Evolutionary conservation across 2,329 filamentous ascomycete genomes (phyloP), one percentile per base, ranked within the genome.

Genomic region (Diplodia sapinea): DNA sequence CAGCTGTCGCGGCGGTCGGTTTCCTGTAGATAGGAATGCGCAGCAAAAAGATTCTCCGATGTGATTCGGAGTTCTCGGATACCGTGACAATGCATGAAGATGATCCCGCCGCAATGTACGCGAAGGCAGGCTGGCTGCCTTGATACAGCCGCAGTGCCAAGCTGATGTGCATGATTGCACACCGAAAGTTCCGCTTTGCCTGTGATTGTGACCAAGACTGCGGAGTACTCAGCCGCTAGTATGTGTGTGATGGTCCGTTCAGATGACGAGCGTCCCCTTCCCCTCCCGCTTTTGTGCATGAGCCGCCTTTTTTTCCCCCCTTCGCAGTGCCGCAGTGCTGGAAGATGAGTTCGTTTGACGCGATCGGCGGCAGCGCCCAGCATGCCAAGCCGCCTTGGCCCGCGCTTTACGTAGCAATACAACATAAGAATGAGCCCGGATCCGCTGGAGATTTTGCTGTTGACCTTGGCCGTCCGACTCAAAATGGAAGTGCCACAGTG

Each of bases 1-100:
- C 51, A n/a, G n/a, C 33, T 31, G 47, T 13, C 43, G 59, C 29
- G 36, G 47, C 59, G 11, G 17, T n/a, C 8, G 38, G 59, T 51
- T 51, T 52, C 31, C 23, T 63, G 59, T 63, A 63, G 47, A 63
- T 63, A 62, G 57, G 33, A 36, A 51, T 13, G 12, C 50, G 43
- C 59, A 49, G 43, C 40, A 20, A 36, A 40, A 57, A 57, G 33
- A 33, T 57, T 40, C n/a, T 20, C 26, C 40, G 54, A 62, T 12
- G 47, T 5, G 26, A 63, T 38, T 38, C 36, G n/a, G 23, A 50
- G 43, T 20, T 47, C 43, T 47, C n/a, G 43, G 43, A 23, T 63
- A 1, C 4, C 20, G 43, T 49, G 31, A 38, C 31, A 17, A 9
- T 20, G 59, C 59, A 63, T 63, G 7, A 51, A 20, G 59, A 20